A percentile compares a stretch with the other conserved stretches of the same genome.
Conservation (phyloP, 116 monocot species). For the Dioscorea cayenensis region DNA sequence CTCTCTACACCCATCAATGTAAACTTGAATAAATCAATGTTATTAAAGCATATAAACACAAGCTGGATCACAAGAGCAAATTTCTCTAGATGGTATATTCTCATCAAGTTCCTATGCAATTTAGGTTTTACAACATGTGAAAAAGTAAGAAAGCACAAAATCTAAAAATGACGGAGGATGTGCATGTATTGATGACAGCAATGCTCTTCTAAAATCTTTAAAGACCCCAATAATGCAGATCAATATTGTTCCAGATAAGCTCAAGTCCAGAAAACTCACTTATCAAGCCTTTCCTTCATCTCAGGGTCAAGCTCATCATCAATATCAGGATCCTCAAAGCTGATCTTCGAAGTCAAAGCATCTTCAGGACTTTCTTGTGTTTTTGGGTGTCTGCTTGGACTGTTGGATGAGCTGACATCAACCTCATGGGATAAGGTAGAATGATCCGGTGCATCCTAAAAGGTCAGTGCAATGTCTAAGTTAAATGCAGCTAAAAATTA, state of each 20-base stretch:
- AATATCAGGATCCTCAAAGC: conserved; percentile 37
- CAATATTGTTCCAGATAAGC: not conserved
- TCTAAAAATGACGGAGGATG: no score
- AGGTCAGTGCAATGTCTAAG: not conserved
- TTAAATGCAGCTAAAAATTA: not conserved
- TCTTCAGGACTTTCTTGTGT: conserved; percentile 14
- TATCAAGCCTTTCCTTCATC: conserved; percentile 62
- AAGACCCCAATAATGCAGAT: not conserved
- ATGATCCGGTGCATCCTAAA: conserved; percentile 8
- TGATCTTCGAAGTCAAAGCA: conserved; percentile 14
- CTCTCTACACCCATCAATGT: conserved; percentile 42
- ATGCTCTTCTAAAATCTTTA: no score
- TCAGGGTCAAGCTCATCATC: conserved; percentile 70
- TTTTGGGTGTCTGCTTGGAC: conserved; percentile 5
- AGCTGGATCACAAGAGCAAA: not conserved
- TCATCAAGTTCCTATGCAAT: no score
- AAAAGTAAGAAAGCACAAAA: no score
- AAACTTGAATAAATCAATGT: not conserved
- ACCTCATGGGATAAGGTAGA: conserved; percentile 3
- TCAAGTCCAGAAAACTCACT: conserved; percentile 20
- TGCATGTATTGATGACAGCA: no score
- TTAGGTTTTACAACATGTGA: no score
- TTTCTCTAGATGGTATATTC: no score
- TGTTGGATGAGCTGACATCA: not conserved
- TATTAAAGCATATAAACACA: not conserved